Evolutionary conservation across 257 asterid species (phyloP).

Genomic region (Fraxinus pennsylvanica): DNA sequence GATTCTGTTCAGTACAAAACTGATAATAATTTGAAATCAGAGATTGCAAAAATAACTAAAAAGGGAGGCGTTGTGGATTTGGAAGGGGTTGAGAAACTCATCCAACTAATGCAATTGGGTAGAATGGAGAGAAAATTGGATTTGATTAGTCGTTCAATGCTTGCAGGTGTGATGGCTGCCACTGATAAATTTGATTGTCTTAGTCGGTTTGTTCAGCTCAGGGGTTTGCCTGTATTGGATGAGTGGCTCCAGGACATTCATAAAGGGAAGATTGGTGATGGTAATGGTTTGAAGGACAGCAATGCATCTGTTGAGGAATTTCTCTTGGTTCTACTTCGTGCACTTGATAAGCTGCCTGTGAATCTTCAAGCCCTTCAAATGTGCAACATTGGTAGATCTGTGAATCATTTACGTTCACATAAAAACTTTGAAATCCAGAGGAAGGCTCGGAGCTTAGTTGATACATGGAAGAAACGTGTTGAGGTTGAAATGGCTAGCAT

Average conservation of each 20-base stretch:
- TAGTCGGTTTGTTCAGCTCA: constrained; percentile 66
- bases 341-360: constrained; percentile 89
- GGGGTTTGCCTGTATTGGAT: constrained; percentile 74
- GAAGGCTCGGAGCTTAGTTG: constrained; percentile 84
- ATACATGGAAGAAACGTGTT: constrained; percentile 95
- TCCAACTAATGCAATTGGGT: constrained; percentile 71
- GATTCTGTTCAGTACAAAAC: constrained; percentile 44
- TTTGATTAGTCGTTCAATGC: constrained; percentile 62
- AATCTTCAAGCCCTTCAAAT: constrained; percentile 81
- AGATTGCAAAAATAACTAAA: constrained; percentile 70
- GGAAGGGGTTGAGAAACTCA: constrained; percentile 84
- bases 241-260: constrained; percentile 95
- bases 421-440: constrained; percentile 79
- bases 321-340: constrained; percentile 77
- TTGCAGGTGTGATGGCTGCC: constrained; percentile 70
- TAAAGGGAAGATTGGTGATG: constrained; percentile 60
- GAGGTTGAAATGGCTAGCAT: constrained; percentile 81
- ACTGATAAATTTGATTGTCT: constrained; percentile 83
- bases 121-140: constrained; percentile 62
- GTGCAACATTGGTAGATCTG: constrained; percentile 93
- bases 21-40: constrained; percentile 56
- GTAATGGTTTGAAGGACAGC: constrained; percentile 46
- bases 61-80: constrained; percentile 67
- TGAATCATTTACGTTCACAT: constrained; percentile 80
- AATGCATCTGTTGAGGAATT: constrained; percentile 78